Conservation (phyloP, 495 filamentous ascomycete species). For the Platismatia glauca region DNA sequence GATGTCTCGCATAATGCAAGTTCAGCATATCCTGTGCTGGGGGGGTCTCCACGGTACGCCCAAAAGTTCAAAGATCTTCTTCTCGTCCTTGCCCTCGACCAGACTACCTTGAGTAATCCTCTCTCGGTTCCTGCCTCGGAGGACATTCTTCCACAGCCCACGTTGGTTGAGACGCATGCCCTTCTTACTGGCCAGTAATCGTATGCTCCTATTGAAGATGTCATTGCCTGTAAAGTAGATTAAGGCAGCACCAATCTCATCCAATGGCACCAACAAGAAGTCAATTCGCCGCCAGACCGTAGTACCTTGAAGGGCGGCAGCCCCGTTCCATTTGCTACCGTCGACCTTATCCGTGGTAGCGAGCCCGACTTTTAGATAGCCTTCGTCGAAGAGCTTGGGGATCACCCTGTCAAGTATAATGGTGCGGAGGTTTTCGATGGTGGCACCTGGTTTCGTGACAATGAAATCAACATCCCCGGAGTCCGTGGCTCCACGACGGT, state of each 20-base stretch:
- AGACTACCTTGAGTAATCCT: constrained; percentile 67
- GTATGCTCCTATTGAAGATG: constrained; percentile 87
- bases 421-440: constrained; percentile 48
- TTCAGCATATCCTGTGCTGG: constrained; percentile 66
- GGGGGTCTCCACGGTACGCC: constrained; percentile 85
- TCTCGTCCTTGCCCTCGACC: constrained; percentile 70
- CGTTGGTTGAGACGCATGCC: constrained; percentile 80
- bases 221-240: constrained; percentile 97
- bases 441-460: constrained; percentile 61
- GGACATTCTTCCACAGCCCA: constrained; percentile 68
- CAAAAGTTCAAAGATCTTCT: constrained; percentile 74
- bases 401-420: constrained; percentile 58
- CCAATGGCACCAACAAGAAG: constrained; percentile 73
- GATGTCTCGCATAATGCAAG: background rate
- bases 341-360: constrained; percentile 37
- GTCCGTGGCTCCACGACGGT: constrained; percentile 64
- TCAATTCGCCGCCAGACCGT: constrained; percentile 74
- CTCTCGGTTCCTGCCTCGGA: constrained; percentile 47
- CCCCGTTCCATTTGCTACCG: constrained; percentile 82
- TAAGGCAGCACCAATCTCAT: constrained; percentile 77
- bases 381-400: constrained; percentile 45
- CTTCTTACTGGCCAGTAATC: constrained; percentile 74
- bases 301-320: constrained; percentile 49
- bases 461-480: constrained; percentile 84
- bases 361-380: constrained; percentile 52